Evolutionary conservation across 768 basidiomycete species (phyloP), one percentile per base, ranked within the genome.

Genomic region (Lactifluus volemus): DNA sequence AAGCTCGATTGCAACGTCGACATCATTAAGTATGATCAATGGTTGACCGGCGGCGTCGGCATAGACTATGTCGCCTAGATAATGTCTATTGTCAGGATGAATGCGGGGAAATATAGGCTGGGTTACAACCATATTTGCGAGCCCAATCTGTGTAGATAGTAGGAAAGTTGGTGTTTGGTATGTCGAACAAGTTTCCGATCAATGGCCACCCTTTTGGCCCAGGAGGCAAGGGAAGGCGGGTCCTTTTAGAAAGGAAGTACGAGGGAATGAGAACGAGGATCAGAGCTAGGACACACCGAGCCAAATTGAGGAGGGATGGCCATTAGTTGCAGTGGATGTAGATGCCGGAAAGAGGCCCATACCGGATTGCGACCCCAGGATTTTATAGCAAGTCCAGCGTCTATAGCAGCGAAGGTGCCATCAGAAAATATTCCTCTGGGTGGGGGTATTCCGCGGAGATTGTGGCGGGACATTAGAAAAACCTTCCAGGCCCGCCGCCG

Each of bases 171-270:
- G 36, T 4, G 8, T 6, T 19, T 2, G 58, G 50, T 44, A 59
- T 36, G 19, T 59, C 50, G 41, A 59, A 17, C 12, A 59, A 29
- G 17, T 59, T 59, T 44, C 58, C 58, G n/a, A 59, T 47, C 3
- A 59, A 29, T 2, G 58, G 58, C 41, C 41, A 53, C 25, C 58
- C 58, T n/a, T 59, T 51, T 34, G 58, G 58, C 21, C 58, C 58
- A 0, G 58, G 58, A 6, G 58, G 58, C 12, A 59, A 30, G 0
- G 41, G 50, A 25, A 49, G 48, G 48, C 15, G 55, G 25, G 21
- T 36, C 38, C 38, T 49, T 41, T 49, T 57, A 3, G 32, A 36
- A 12, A 42, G 32, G 19, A n/a, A 14, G 14, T 47, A 36, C 5
- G 47, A n/a, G 12, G 32, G 14, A 36, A 47, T 15, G 0, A 47